Evolutionary conservation across 768 basidiomycete genomes (phyloP).

Genomic region (Naganishia vaughanmartiniae): DNA sequence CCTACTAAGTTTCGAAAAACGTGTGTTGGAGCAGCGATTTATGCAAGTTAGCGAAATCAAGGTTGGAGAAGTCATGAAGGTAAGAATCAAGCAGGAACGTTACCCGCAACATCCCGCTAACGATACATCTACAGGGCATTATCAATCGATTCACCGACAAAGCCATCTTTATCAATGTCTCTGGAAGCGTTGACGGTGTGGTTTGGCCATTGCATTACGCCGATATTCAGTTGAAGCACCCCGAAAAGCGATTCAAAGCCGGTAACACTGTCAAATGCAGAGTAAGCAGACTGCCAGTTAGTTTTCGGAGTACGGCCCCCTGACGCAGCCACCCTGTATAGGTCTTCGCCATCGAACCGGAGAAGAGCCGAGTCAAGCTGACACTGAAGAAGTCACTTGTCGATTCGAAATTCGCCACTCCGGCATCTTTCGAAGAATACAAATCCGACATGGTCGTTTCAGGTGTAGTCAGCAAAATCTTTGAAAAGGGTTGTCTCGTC

Average conservation of each 20-base stretch:
- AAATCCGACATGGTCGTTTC: constrained; percentile 70
- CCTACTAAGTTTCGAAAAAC: constrained; percentile 79
- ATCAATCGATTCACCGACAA: constrained; percentile 79
- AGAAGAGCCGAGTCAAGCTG: constrained; percentile 73
- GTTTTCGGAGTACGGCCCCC: no score
- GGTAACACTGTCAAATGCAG: constrained; percentile 80
- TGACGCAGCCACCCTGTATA: constrained; percentile 54
- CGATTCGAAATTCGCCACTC: constrained; percentile 70
- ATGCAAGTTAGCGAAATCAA: constrained; percentile 75
- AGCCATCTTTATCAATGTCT: constrained; percentile 78
- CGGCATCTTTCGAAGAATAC: constrained; percentile 66
- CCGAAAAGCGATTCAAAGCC: constrained; percentile 80
- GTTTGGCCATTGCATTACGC: constrained; percentile 94
- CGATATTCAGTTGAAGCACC: constrained; percentile 90
- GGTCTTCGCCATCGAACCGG: constrained; percentile 73
- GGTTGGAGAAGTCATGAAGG: constrained; percentile 82
- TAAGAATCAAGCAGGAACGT: constrained; percentile 43
- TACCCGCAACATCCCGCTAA: background rate
- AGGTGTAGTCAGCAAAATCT: constrained; percentile 78
- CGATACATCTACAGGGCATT: constrained; percentile 54
- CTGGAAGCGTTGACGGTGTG: constrained; percentile 84
- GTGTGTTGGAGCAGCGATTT: constrained; percentile 80
- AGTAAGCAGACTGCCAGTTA: constrained; percentile 44
- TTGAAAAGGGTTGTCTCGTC: constrained; percentile 74
- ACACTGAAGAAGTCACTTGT: constrained; percentile 89